Evolutionary conservation across 768 basidiomycete species (phyloP), one percentile per base, ranked within the genome.

Genomic region (Termitomyces sp.): DNA sequence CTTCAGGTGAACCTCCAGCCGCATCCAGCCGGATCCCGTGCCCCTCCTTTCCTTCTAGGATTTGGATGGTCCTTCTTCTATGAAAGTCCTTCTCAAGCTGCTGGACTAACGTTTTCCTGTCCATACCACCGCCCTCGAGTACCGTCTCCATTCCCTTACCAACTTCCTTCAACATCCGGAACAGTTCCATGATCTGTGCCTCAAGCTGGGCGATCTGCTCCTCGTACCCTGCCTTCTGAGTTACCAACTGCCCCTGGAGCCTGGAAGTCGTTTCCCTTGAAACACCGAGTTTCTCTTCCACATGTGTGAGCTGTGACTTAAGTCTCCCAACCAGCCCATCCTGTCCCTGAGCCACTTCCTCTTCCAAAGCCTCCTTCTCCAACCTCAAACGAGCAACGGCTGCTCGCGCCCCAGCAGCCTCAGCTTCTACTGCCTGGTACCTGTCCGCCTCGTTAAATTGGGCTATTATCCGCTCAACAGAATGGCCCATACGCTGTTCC

Each of bases 371-470:
- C 60, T 94, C 91, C 71, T 96, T 95, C 79, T 96, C 92, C 42
- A 92, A 75, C 65, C 87, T 86, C 29, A 92, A 76, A 46, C 83
- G 84, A 9, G 86, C 78, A 20, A 85, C 83, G 60, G 85, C 76
- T 20, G 85, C 79, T 46, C 89, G 86, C 20, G 88, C 83, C 65
- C 86, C 83, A 1, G 83, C 80, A 17, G 89, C 86, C 60, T 96
- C 92, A n/a, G 86, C 83, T 70, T 92, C 87, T 9, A 89, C 84
- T n/a, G 76, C 73, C 69, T 92, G 91, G 62, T 88, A 81, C 40
- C 89, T 86, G 64, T 98, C 94, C 25, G 91, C 86, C 67, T 96
- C 94, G 63, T 92, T 95, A 72, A 98, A 91, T 70, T 91, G 89
- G 1, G 91, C 86, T 53, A 97, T 89, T 59, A 98, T 83, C 49